phyloP scores from a whole-genome alignment of 2,329 filamentous ascomycete genomes.

The Colletotrichum tropicale region DNA sequence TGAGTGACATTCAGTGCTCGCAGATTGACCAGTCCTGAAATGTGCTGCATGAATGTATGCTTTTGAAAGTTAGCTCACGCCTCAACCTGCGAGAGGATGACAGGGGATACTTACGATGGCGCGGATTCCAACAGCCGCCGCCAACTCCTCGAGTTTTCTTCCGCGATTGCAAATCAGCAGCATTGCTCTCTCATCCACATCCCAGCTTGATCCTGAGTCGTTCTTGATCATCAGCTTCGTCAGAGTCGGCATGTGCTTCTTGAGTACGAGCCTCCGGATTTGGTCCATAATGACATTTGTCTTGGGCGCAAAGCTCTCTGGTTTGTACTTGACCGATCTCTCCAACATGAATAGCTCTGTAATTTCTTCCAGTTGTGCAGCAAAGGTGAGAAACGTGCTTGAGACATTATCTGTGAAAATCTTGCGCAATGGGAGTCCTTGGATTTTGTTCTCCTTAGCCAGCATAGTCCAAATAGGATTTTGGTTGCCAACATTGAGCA shows the following conservation, averaged over 20 bases:
- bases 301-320: constrained; percentile 57
- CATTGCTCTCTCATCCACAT: constrained; percentile 59
- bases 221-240: constrained; percentile 66
- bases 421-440: constrained; percentile 57
- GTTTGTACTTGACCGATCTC: constrained; percentile 52
- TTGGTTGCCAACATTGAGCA: constrained; percentile 69
- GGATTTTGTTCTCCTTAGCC: constrained; percentile 55
- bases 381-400: constrained; percentile 55
- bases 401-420: constrained; percentile 70
- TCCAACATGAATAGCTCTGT: constrained; percentile 67
- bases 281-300: constrained; percentile 58
- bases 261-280: constrained; percentile 61
- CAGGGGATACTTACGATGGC: constrained; percentile 52
- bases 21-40: constrained; percentile 51
- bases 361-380: constrained; percentile 56
- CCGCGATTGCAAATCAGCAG: constrained; percentile 58
- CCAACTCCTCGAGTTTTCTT: constrained; percentile 57
- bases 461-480: constrained; percentile 63
- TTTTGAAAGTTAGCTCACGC: constrained; percentile 29
- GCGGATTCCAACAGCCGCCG: constrained; percentile 57
- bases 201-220: constrained; percentile 57
- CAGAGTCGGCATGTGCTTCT: constrained; percentile 60
- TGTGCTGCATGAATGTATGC: constrained; percentile 63
- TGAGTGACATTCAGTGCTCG: constrained; percentile 60
- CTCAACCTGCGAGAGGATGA: neutral